Base-by-base conservation (phyloP, 192 early-diverging fungal species). In the Coemansia pectinata region DNA sequence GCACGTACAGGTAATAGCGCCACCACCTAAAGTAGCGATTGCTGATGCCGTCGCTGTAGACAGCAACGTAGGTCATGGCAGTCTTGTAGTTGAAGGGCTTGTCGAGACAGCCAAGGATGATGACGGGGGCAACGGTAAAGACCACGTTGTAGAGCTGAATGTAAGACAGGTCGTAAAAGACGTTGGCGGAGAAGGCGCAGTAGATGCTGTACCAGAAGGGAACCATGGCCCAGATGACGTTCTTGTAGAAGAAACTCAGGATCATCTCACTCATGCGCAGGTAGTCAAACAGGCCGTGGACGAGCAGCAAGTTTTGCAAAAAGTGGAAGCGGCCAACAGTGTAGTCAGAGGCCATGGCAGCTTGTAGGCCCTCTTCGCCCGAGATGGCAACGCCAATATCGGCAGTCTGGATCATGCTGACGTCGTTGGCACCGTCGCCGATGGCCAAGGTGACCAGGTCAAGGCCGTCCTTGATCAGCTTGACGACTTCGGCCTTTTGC, bases 351-450 rank as follows among this genome's bases (percentile, higher is more conserved):
- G 94, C 91, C 92, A 95, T 93, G 2, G 88, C 91, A 4, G 96
- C 96, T 71, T 98, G 95, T 78, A 96, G 70, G n/a, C 96, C 96
- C 78, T 98, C 96, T 69, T 95, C 91, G 41, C 96, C 96, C 12
- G 91, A 89, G 64, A 98, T 97, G 23, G 95, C 96, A 36, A 98
- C 81, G 47, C 96, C 96, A 23, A 98, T 87, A 77, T 98, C 91
- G 36, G 96, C 95, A 41, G 93, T 94, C 81, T 99, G 97, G 67
- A 99, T 99, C 97, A 99, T 99, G 39, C 89, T 88, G 11, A 99
- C 95, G 72, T 99, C 97, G 76, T 99, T 99, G 19, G 95, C 97
- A 27, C 95, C 92, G 85, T 99, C 97, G 34, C 97, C 97, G 50
- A 99, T 96, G 7, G 96, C 92, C 58, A 99, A 67, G 17, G 92